These are phyloP conservation scores for Pseudocercospora macadamiae DNA, from an alignment of 2,329 filamentous ascomycete genomes.

Conservation along the genomic window DNA sequence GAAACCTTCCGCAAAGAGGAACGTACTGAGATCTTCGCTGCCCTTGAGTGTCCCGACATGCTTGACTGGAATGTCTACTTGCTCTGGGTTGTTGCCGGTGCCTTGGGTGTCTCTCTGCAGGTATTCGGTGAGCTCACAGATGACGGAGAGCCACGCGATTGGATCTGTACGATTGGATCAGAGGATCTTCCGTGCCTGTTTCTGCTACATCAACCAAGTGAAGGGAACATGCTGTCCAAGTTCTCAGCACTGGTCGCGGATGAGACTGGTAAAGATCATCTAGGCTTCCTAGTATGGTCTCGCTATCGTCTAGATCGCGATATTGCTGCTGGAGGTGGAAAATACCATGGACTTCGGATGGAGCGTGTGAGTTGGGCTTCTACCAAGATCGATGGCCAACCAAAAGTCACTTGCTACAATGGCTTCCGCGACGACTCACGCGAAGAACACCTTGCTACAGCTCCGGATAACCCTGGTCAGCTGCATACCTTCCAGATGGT, in stretches of 20 bases:
- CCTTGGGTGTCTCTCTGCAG: not conserved
- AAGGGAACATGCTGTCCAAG: not conserved
- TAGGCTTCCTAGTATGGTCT: no score
- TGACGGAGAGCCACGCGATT: not conserved
- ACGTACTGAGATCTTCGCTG: not conserved
- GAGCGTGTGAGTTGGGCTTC: no score
- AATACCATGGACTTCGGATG: no score
- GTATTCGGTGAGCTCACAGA: not conserved
- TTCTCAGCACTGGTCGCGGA: not conserved
- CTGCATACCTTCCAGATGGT: not conserved
- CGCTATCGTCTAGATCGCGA: no score
- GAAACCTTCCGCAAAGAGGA: no score
- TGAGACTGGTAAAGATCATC: no score
- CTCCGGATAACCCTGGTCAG: not conserved
- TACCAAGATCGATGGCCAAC: no score
- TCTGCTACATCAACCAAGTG: not conserved
- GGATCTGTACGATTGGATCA: not conserved
- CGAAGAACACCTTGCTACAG: not conserved
- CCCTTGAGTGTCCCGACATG: slow-evolving; percentile 3
- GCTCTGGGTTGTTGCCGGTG: not conserved
- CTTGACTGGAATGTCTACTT: not conserved
- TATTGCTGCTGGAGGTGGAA: no score
- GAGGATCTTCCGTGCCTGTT: not conserved
- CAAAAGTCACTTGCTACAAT: slow-evolving; percentile 7
- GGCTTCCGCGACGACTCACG: not conserved